Base-by-base conservation (phyloP, 257 asterid genomes). In the Ligustrum vulgare region DNA sequence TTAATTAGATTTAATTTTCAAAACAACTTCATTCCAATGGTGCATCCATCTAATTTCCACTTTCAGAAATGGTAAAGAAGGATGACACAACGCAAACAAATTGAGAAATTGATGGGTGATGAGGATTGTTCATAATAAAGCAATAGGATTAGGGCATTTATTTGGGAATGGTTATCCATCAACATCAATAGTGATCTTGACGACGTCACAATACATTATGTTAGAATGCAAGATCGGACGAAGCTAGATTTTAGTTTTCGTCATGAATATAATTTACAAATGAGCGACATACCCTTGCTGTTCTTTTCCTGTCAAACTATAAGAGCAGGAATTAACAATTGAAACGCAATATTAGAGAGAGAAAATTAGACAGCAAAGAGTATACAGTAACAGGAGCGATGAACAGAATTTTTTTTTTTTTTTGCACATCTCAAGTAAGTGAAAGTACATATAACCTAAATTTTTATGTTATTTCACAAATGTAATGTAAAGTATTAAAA, bases 151-250 rank as follows among this genome's bases (percentile, higher is more conserved):
- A 68, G 77, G 80, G 62, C 39, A 75, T 20, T 37, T 65, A 25
- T 86, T 91, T 71, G 80, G 83, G 79, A 73, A 6, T 65, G 95
- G 90, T 35, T 91, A 75, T 67, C 93, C 93, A 5, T 60, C 84
- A 3, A 85, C 85, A 75, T 88, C 97, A 6, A 79, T 60, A 23
- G n/a, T 23, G 23, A 11, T 25, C 16, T 60, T 60, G 28, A 54
- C 20, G 12, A 16, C 3, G 12, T 54, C 11, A 54, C 35, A 0
- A 25, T 4, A 23, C 6, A 25, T 60, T 60, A 15, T 22, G 67
- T 25, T 25, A 9, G n/a, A 25, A 60, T 16, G 31, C 18, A 41
- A 41, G 49, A 41, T 11, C 2, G 16, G 49, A 39, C 4, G 12
- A 32, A 60, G 10, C 10, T 2, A 60, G 31, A 45, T 15, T 15